Evolutionary conservation across 2,329 filamentous ascomycete species (phyloP).

Genomic region (Xylariaceae sp.): DNA sequence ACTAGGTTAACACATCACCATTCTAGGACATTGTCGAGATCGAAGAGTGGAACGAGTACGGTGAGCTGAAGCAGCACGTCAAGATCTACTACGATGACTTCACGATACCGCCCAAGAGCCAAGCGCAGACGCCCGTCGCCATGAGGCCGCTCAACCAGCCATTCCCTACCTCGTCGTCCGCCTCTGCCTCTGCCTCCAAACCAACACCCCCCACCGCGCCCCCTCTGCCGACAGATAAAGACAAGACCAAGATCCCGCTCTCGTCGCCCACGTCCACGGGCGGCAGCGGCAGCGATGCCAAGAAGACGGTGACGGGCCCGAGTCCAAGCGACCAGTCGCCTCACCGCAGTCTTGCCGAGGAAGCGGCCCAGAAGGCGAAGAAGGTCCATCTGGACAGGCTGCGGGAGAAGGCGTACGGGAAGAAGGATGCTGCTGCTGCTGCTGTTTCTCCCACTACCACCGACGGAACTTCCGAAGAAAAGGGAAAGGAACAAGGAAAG

Average conservation of each 20-base stretch:
- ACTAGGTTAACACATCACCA: not conserved
- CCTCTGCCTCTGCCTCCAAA: conserved; percentile 14
- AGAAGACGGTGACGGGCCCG: conserved; percentile 17
- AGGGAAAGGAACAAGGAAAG: conserved; percentile 8
- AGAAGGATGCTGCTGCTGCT: conserved; percentile 30
- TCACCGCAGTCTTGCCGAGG: conserved; percentile 54
- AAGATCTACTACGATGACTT: conserved; percentile 60
- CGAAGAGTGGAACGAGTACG: conserved; percentile 99
- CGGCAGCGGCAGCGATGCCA: conserved; percentile 9
- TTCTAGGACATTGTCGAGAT: conserved; percentile 82
- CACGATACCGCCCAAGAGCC: conserved; percentile 51
- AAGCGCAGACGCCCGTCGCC: conserved; percentile 41
- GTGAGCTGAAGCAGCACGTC: conserved; percentile 85
- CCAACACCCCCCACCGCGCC: conserved; percentile 13
- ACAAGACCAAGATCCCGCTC: conserved; percentile 25
- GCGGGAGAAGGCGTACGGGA: conserved; percentile 49
- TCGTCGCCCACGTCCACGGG: conserved; percentile 11
- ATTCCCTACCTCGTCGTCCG: conserved; percentile 36
- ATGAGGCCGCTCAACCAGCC: conserved; percentile 26
- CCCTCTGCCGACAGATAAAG: conserved; percentile 27
- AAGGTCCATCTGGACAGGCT: conserved; percentile 49
- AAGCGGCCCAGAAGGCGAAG: conserved; percentile 61
- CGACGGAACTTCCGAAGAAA: conserved; percentile 19
- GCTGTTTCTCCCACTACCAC: conserved; percentile 1
- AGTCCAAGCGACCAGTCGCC: conserved; percentile 29